Percentiles rank a stretch among this genome's conserved stretches.
phyloP scores from a whole-genome alignment of 371 early-diverging fungal genomes.

The Capillidium rhysosporum region DNA sequence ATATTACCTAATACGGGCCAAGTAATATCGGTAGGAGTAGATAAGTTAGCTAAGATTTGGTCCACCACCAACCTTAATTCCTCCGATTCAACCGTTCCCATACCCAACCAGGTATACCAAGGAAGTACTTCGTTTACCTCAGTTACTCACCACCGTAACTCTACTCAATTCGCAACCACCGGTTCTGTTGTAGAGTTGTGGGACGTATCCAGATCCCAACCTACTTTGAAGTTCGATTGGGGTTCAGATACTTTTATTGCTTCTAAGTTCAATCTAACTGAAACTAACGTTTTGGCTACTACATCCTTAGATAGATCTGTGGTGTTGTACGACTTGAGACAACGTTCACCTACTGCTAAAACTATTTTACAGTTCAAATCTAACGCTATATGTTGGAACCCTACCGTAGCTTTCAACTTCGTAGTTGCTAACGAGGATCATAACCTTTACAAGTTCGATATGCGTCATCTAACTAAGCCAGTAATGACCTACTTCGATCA shows the following conservation, averaged over 20 bases:
- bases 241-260: conserved; percentile 85
- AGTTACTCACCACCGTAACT: conserved; percentile 50
- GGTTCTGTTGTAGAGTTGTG: conserved; percentile 73
- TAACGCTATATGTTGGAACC: conserved; percentile 95
- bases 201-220: conserved; percentile 70
- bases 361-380: conserved; percentile 56
- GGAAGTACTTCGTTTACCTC: background rate
- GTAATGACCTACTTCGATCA: conserved; percentile 83
- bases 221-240: conserved; percentile 67
- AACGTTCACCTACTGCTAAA: conserved; percentile 58
- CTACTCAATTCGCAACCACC: conserved; percentile 72
- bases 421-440: conserved; percentile 95
- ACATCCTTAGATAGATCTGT: conserved; percentile 83
- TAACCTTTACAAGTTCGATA: conserved; percentile 89
- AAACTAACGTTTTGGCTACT: conserved; percentile 73
- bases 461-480: conserved; percentile 78
- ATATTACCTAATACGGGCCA: conserved; percentile 3
- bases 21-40: conserved; percentile 11
- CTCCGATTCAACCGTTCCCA: background rate
- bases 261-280: conserved; percentile 86
- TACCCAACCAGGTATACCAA: background rate
- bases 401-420: conserved; percentile 90
- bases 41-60: conserved; percentile 14
- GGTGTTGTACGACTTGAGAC: conserved; percentile 82
- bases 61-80: too few species aligned